These are phyloP conservation scores for Eucalyptus tenuipes DNA, from an alignment of 345 rosid species.

Conservation along the genomic window DNA sequence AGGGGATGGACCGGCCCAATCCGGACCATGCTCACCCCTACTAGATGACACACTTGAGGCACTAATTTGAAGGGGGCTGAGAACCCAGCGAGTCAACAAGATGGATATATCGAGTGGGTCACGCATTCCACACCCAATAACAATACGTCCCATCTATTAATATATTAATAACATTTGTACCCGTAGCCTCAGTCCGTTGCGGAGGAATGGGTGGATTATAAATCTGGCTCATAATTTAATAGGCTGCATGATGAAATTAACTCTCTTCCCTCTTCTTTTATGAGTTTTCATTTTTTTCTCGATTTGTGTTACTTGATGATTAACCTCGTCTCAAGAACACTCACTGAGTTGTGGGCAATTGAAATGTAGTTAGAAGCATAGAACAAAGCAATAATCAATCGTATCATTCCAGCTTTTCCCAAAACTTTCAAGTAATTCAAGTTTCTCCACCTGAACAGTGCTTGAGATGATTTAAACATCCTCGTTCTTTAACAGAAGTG, in stretches of 20 bases:
- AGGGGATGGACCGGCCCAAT: too few species aligned
- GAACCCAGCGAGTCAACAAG: not conserved
- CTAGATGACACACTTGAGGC: not conserved
- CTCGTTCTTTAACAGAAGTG: not conserved
- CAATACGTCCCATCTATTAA: not conserved
- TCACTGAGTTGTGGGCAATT: not conserved
- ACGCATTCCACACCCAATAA: not conserved
- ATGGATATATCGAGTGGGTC: not conserved
- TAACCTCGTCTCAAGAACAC: not conserved
- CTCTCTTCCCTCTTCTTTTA: not conserved
- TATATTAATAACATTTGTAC: not conserved
- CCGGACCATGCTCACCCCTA: too few species aligned
- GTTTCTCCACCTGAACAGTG: not conserved
- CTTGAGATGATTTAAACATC: not conserved
- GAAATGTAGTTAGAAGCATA: not conserved
- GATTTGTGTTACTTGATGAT: not conserved
- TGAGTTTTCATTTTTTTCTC: not conserved
- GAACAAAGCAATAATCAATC: not conserved
- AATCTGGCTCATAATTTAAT: not conserved
- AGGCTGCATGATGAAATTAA: not conserved
- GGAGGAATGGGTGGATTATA: not conserved
- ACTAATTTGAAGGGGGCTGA: not conserved
- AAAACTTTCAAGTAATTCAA: not conserved
- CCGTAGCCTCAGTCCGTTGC: not conserved
- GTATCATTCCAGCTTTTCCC: not conserved